These are phyloP conservation scores for Fusarium nodosum DNA, from an alignment of 2,329 filamentous ascomycete genomes.

Conservation along the genomic window DNA sequence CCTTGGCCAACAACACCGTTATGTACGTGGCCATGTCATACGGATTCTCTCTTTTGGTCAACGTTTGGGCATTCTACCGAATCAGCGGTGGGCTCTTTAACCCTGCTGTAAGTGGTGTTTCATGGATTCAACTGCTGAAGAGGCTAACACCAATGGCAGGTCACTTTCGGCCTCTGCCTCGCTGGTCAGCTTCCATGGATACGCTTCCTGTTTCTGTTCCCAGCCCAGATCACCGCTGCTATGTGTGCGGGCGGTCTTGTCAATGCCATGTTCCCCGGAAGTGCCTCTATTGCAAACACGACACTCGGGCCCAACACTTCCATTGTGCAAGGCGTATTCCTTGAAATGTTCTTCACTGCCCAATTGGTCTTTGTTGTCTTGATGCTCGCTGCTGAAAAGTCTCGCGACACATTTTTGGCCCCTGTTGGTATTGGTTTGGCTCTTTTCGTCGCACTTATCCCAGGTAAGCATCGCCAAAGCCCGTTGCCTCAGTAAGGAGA, in stretches of 20 bases:
- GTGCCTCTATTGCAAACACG: conserved; percentile 64
- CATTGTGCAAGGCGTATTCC: conserved; percentile 69
- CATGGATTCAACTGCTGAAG: fast-evolving
- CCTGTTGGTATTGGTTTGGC: conserved; percentile 77
- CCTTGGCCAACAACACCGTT: conserved; percentile 31
- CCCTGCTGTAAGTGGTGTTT: conserved; percentile 41
- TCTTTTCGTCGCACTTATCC: conserved; percentile 69
- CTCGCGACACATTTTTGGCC: conserved; percentile 75
- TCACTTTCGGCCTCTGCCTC: conserved; percentile 43
- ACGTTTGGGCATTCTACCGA: conserved; percentile 67
- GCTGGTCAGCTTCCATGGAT: conserved; percentile 39
- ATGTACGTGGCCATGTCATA: conserved; percentile 43
- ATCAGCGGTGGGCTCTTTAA: conserved; percentile 64
- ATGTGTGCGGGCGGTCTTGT: conserved; percentile 70
- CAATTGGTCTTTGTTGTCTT: conserved; percentile 72
- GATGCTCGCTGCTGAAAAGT: conserved; percentile 78
- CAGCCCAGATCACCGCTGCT: conserved; percentile 67
- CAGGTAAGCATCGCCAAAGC: conserved; percentile 22
- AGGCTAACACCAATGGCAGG: conserved; percentile 10
- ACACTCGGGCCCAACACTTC: conserved; percentile 62
- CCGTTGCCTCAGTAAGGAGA: conserved; percentile 45
- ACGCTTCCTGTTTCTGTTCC: conserved; percentile 58
- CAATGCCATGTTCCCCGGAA: conserved; percentile 66
- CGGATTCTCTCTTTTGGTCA: conserved; percentile 59
- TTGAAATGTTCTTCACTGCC: conserved; percentile 73